Evolutionary conservation across 2,329 filamentous ascomycete genomes (phyloP).

Genomic region (Trichoderma koningiopsis): DNA sequence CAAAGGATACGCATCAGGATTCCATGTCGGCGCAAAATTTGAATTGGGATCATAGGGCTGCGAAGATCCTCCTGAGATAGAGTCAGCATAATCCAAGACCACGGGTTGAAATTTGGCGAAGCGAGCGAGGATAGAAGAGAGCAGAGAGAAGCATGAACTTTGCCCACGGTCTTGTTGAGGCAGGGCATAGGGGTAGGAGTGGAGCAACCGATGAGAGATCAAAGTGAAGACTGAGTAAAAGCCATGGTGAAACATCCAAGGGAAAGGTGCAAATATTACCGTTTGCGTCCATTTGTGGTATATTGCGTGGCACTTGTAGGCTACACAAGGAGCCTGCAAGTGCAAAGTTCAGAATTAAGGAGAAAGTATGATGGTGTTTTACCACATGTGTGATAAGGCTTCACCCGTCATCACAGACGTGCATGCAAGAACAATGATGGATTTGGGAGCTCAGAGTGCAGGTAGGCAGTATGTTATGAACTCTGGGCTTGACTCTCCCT

Average conservation of each 20-base stretch:
- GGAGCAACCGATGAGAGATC: neutral
- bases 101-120: neutral
- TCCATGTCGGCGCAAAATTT: conserved; percentile 42
- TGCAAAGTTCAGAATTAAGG: neutral
- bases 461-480: neutral
- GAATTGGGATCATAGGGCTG: conserved; percentile 27
- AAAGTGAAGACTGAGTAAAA: neutral
- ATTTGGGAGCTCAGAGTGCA: neutral
- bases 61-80: conserved; percentile 35
- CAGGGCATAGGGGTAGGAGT: conserved; percentile 13
- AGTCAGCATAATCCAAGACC: neutral
- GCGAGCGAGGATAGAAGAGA: neutral
- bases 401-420: conserved; percentile 22
- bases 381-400: conserved; percentile 18
- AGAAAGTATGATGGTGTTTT: conserved; percentile 8
- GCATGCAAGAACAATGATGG: neutral
- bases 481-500: neutral
- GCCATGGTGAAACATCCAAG: neutral
- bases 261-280: conserved; percentile 29
- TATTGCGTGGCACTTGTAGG: neutral
- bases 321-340: conserved; percentile 20
- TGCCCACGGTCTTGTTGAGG: neutral
- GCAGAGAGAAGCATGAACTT: neutral
- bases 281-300: conserved; percentile 39
- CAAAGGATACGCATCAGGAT: conserved; percentile 45